These are phyloP conservation scores for Apiotrichum sp. DNA, from an alignment of 1,284 basidiomycete species.

Conservation along the genomic window DNA sequence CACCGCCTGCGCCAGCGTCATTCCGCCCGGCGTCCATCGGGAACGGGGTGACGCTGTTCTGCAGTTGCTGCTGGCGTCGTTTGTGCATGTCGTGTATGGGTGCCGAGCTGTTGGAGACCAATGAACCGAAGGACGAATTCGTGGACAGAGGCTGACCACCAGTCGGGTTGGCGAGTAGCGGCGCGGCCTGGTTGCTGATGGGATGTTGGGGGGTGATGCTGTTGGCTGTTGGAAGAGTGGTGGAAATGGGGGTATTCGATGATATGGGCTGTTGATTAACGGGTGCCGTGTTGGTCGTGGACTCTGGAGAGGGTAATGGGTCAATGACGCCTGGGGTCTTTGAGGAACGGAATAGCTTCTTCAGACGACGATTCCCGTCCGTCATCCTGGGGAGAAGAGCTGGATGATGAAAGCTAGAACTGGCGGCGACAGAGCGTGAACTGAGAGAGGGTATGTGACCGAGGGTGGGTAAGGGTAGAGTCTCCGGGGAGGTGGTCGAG, in stretches of 20 bases:
- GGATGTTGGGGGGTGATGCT: too few relatives aligned
- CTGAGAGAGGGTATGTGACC: too few relatives aligned
- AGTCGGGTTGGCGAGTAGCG: not conserved
- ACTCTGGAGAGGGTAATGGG: slow-evolving; percentile 1
- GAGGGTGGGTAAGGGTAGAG: too few relatives aligned
- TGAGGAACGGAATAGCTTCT: slow-evolving; percentile 16
- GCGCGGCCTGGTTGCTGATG: not conserved
- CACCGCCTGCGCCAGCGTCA: slow-evolving; percentile 11
- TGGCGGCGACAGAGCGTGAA: too few relatives aligned
- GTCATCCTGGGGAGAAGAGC: not conserved
- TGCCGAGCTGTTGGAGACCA: not conserved
- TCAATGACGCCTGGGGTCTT: slow-evolving; percentile 4
- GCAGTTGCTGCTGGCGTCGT: slow-evolving; percentile 2
- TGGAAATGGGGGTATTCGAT: not conserved
- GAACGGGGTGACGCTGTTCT: slow-evolving; percentile 33
- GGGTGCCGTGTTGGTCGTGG: too few relatives aligned
- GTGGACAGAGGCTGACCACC: not conserved
- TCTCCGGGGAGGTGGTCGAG: too few relatives aligned
- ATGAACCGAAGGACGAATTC: not conserved
- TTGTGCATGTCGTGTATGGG: slow-evolving; percentile 5
- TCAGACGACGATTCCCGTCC: slow-evolving; percentile 3
- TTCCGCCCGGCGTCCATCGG: slow-evolving; percentile 27
- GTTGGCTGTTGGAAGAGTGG: not conserved
- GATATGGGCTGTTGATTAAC: too few relatives aligned
- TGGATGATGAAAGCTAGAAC: too few relatives aligned